Evolutionary conservation across 176 grass and related monocot genomes (phyloP).

Genomic region (Oryza glumipatula): DNA sequence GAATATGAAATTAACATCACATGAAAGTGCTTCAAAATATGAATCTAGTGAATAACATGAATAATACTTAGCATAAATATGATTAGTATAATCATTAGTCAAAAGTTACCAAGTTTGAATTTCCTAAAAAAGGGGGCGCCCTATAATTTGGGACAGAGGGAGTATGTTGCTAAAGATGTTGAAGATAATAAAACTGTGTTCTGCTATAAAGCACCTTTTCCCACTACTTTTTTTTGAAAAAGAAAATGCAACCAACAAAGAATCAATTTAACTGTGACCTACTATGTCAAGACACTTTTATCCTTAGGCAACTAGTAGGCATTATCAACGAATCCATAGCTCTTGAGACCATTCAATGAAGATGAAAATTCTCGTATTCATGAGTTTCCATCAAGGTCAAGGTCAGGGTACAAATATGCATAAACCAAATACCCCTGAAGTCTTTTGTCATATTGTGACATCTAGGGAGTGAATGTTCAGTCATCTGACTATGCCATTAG

Average conservation of each 20-base stretch:
- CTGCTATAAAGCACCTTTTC: not conserved
- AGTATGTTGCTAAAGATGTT: not conserved
- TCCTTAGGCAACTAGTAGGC: not conserved
- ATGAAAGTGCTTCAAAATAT: no score
- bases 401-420: not conserved
- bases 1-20: no score
- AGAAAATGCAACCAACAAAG: conserved; percentile 3
- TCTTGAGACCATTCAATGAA: not conserved
- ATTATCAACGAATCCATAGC: not conserved
- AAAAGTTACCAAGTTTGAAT: no score
- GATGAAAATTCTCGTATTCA: not conserved
- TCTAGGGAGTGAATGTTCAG: not conserved
- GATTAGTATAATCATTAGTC: no score
- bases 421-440: not conserved
- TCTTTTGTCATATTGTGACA: not conserved
- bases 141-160: no score
- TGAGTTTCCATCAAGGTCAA: not conserved
- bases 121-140: no score
- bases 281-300: not conserved
- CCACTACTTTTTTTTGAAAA: not conserved
- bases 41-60: no score
- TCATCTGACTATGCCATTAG: not conserved
- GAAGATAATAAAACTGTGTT: no score
- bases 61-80: no score
- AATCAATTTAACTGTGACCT: not conserved